Evolutionary conservation across 75 land plant genomes (phyloP).

Genomic region (Pinus tabuliformis): DNA sequence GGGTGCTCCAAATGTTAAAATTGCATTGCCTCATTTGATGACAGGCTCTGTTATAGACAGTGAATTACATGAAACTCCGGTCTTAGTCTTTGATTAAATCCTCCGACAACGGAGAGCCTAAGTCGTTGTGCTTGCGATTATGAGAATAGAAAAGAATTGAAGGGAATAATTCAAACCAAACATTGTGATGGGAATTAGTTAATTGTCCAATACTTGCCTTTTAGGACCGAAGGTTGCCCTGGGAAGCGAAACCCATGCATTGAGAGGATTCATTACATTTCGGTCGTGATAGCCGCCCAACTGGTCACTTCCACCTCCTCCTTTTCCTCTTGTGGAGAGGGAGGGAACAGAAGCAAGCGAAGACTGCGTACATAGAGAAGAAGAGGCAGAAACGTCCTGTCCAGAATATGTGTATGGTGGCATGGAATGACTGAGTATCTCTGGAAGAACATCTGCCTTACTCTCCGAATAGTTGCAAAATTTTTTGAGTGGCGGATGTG

Average conservation of each 20-base stretch:
- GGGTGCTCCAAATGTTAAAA: no score
- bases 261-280: slow-evolving; percentile 47
- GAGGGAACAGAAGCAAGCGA: neutral
- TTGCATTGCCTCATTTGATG: no score
- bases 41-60: no score
- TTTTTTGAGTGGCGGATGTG: neutral
- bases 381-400: neutral
- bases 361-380: slow-evolving; percentile 17
- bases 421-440: slow-evolving; percentile 63
- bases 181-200: no score
- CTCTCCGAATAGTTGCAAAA: neutral
- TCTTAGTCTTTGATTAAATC: no score
- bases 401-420: slow-evolving; percentile 20
- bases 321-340: neutral
- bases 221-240: slow-evolving; percentile 65
- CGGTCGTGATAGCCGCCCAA: neutral
- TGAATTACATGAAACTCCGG: no score
- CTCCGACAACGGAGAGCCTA: no score
- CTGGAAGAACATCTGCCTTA: slow-evolving; percentile 72
- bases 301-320: neutral
- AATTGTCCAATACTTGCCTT: slow-evolving; percentile 21
- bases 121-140: no score
- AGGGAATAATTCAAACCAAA: neutral
- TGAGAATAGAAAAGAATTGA: neutral
- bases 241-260: slow-evolving; percentile 49